phyloP scores from a whole-genome alignment of 805 yeast genomes.

The Soucietia sequanensis region DNA sequence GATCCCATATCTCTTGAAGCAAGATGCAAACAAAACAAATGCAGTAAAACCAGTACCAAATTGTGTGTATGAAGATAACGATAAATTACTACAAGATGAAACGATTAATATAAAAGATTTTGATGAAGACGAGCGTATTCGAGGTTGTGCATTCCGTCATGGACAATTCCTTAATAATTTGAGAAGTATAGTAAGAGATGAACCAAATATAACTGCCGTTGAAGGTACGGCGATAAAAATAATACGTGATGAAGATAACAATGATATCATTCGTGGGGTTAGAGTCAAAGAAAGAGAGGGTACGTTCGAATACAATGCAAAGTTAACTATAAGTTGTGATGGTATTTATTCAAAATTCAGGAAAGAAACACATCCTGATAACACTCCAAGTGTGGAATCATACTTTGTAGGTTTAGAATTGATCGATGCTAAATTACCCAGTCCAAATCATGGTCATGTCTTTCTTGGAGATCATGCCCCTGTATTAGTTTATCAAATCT shows the following conservation, averaged over 20 bases:
- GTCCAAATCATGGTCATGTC: slow-evolving; percentile 82
- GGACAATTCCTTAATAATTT: slow-evolving; percentile 82
- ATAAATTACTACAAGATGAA: slow-evolving; percentile 46
- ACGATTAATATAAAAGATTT: slow-evolving; percentile 51
- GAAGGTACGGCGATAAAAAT: slow-evolving; percentile 82
- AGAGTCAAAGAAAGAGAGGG: slow-evolving; percentile 49
- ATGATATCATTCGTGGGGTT: slow-evolving; percentile 70
- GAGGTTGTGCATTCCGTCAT: slow-evolving; percentile 90
- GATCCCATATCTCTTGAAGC: slow-evolving; percentile 71
- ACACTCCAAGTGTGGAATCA: slow-evolving; percentile 69
- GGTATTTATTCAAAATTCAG: slow-evolving; percentile 94
- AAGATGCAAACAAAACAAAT: slow-evolving; percentile 39
- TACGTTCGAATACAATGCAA: slow-evolving; percentile 49
- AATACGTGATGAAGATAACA: slow-evolving; percentile 50
- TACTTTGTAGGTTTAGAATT: slow-evolving; percentile 85
- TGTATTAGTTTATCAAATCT: slow-evolving; percentile 81
- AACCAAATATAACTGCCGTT: slow-evolving; percentile 71
- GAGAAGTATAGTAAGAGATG: slow-evolving; percentile 64
- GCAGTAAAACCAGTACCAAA: slow-evolving; percentile 50
- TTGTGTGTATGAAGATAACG: slow-evolving; percentile 59
- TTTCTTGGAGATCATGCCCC: slow-evolving; percentile 86
- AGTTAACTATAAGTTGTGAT: slow-evolving; percentile 78
- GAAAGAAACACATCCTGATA: slow-evolving; percentile 59
- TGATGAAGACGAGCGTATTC: slow-evolving; percentile 55
- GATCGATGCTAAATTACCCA: slow-evolving; percentile 72